These are phyloP conservation scores for Ceratobasidium sp. DNA, from an alignment of 1,284 basidiomycete species.

Conservation along the genomic window DNA sequence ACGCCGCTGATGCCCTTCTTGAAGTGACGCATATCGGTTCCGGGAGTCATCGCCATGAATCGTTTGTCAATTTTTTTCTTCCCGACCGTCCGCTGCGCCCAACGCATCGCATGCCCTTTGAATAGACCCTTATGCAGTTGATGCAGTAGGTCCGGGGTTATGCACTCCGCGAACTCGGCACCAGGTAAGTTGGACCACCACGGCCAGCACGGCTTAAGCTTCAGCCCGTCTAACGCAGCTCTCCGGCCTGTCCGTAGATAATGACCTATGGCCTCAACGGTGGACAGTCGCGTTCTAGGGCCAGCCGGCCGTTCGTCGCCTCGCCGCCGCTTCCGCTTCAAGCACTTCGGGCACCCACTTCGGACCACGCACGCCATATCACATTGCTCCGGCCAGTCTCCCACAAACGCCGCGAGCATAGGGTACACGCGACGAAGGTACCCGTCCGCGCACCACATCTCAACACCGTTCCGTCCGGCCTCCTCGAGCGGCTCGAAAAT, in stretches of 20 bases:
- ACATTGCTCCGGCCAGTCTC: constrained; percentile 44
- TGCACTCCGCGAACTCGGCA: constrained; percentile 49
- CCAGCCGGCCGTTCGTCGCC: background rate
- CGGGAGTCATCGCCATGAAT: no score
- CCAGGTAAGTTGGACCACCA: constrained; percentile 12
- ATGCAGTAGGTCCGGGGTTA: constrained; percentile 56
- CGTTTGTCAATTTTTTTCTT: no score
- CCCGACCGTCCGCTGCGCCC: no score
- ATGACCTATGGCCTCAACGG: background rate
- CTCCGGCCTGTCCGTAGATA: background rate
- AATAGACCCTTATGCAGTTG: constrained; percentile 57
- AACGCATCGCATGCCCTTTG: constrained; percentile 52
- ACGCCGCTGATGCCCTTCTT: background rate
- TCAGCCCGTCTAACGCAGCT: background rate
- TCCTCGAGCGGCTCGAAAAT: constrained; percentile 30
- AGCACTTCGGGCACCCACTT: constrained; percentile 39
- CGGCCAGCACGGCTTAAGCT: constrained; percentile 7
- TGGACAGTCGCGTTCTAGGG: background rate
- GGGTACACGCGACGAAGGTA: constrained; percentile 45
- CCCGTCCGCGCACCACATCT: constrained; percentile 48
- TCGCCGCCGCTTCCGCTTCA: background rate
- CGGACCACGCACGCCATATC: constrained; percentile 38
- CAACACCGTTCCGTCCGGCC: no score
- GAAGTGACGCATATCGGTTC: background rate
- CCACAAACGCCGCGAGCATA: constrained; percentile 48